A percentile compares a stretch with the other conserved stretches of the same genome.
These are phyloP conservation scores for Oryza punctata DNA, from an alignment of 176 grass and related monocot genomes.

Conservation along the genomic window DNA sequence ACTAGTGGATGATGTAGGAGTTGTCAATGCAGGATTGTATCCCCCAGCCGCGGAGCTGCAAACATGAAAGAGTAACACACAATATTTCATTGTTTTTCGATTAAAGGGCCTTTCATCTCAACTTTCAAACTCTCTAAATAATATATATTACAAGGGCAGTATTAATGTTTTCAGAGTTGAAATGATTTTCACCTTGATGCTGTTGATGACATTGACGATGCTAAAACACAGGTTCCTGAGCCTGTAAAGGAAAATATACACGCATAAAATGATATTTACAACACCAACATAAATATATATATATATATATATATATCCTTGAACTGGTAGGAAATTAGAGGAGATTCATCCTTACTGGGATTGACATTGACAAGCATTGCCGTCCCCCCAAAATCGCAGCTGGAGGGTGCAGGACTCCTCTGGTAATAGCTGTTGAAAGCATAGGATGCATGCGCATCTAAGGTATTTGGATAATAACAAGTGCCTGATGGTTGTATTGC, in stretches of 20 bases:
- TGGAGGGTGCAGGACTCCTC: slow-evolving; percentile 63
- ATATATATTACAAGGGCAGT: background rate
- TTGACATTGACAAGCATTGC: slow-evolving; percentile 68
- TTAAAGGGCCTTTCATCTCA: background rate
- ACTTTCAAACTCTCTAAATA: background rate
- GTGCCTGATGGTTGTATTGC: slow-evolving; percentile 62
- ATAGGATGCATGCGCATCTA: slow-evolving; percentile 78
- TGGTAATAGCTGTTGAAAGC: slow-evolving; percentile 91
- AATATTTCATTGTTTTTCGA: background rate
- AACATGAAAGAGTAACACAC: background rate
- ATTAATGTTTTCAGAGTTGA: slow-evolving; percentile 9
- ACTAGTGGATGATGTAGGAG: slow-evolving; percentile 28
- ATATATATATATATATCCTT: slow-evolving; percentile 12
- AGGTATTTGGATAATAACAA: slow-evolving; percentile 80
- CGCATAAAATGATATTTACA: slow-evolving; percentile 1
- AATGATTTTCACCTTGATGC: slow-evolving; percentile 46
- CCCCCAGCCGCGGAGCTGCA: slow-evolving; percentile 47
- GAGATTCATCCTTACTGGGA: slow-evolving; percentile 59
- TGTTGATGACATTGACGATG: slow-evolving; percentile 28
- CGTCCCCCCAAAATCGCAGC: slow-evolving; percentile 71
- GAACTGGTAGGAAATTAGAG: background rate
- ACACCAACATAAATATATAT: slow-evolving; percentile 5
- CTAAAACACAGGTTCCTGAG: slow-evolving; percentile 53
- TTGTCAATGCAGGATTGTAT: slow-evolving; percentile 46
- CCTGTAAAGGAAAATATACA: slow-evolving; percentile 47